Conservation (phyloP, 2,329 filamentous ascomycete species). For the Penicillium carneum region DNA sequence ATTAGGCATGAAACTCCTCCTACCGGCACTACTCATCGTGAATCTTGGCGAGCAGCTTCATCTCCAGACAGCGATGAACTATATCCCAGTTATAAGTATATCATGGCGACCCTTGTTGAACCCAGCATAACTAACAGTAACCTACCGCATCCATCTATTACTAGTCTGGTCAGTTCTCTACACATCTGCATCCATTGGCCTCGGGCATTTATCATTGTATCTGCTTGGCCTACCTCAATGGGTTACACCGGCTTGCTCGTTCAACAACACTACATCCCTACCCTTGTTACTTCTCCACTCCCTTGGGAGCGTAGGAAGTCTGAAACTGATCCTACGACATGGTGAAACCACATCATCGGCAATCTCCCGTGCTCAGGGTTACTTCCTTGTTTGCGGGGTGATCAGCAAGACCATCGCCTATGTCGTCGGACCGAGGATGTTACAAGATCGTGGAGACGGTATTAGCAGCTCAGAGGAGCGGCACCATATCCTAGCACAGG, state of each 20-base stretch:
- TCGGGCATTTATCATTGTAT: not conserved
- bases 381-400: slow-evolving; percentile 1
- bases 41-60: not conserved
- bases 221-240: not conserved
- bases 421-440: slow-evolving; percentile 5
- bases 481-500: not conserved
- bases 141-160: not conserved
- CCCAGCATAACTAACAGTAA: not conserved
- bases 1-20: slow-evolving; percentile 1
- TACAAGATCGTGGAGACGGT: not conserved
- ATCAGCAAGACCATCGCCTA: slow-evolving; percentile 4
- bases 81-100: slow-evolving; percentile 10
- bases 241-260: not conserved
- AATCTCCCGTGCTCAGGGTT: slow-evolving; percentile 2
- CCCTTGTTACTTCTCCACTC: slow-evolving; percentile 1
- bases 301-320: not conserved
- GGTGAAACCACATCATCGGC: not conserved
- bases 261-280: slow-evolving; percentile 8
- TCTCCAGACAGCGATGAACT: slow-evolving; percentile 2
- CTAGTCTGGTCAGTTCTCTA: slow-evolving; percentile 3
- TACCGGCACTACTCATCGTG: not conserved
- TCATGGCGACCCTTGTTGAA: not conserved
- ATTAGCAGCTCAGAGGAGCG: not conserved
- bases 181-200: not conserved
- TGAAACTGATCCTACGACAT: not conserved